Base-by-base conservation (phyloP, 148 eudicot species). In the Vaccinium vitisidaea region DNA sequence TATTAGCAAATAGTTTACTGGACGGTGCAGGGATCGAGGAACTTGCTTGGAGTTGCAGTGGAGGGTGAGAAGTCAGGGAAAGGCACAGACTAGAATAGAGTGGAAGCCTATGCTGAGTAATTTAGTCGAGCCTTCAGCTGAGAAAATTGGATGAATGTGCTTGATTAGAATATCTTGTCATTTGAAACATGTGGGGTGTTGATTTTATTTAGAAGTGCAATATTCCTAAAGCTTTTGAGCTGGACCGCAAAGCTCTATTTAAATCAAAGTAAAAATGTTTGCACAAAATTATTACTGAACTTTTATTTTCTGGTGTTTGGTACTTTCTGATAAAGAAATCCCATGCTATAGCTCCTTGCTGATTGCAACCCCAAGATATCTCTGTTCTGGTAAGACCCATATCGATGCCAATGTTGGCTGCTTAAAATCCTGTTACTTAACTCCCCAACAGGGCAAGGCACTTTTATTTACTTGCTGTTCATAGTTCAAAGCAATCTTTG, bases 1-100 rank as follows among this genome's bases (percentile, higher is more conserved):
- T 74, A 4, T 16, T 39, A 15, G 23, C 23, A 43, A 74, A 74
- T 2, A 74, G 77, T 18, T 39, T 18, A 15, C 54, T 46, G 78
- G 53, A 75, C 2, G 78, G 52, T 75, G 12, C 52, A 18, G 78
- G 19, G n/a, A 74, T 39, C 46, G 27, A 43, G 78, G 50, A 75
- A 43, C 52, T 75, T 75, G 15, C 27, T 39, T 18, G 49, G 13
- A 75, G 54, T 53, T 75, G 49, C 49, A 43, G 53, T 43, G 52
- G 78, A 75, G 23, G 49, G 78, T 75, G 49, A 75, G 52, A 43
- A 75, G 78, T 75, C 5, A 75, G 54, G 53, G 53, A 75, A 75
- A 39, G 8, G n/a, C 52, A 75, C 11, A 5, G 74, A 13, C 74
- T 46, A 18, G 27, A 43, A 75, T 46, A 19, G n/a, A 1, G 46